phyloP scores from a whole-genome alignment of 2,329 filamentous ascomycete species.

The Acrocalymma vagum region DNA sequence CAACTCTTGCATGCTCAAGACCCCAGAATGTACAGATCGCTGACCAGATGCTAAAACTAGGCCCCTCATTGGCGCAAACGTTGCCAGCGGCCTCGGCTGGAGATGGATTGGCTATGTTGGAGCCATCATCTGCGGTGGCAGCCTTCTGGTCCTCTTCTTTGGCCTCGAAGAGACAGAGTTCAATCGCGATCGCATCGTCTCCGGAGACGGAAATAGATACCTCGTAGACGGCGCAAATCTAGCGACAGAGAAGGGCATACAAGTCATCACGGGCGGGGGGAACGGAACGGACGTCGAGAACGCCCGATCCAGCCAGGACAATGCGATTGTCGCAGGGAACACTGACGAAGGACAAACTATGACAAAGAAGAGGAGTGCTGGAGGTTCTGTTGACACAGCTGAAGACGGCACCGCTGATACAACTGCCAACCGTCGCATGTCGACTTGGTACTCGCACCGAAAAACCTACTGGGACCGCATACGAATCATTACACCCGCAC shows the following conservation, averaged over 20 bases:
- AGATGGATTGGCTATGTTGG: slow-evolving; percentile 25
- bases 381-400: slow-evolving; percentile 7
- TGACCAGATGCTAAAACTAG: slow-evolving; percentile 4
- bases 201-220: slow-evolving; percentile 8
- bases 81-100: slow-evolving; percentile 24
- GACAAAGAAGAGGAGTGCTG: slow-evolving; percentile 10
- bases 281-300: slow-evolving; percentile 7
- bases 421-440: slow-evolving; percentile 24
- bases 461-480: slow-evolving; percentile 66
- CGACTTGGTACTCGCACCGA: slow-evolving; percentile 16
- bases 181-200: slow-evolving; percentile 21
- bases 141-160: slow-evolving; percentile 21
- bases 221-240: slow-evolving; percentile 15
- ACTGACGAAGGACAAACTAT: slow-evolving; percentile 11
- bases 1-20: too few species aligned
- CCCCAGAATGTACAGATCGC: too few species aligned
- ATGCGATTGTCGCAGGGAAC: slow-evolving; percentile 1
- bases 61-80: slow-evolving; percentile 22
- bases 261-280: too few species aligned
- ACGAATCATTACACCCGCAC: slow-evolving; percentile 63
- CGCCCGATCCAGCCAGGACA: not conserved
- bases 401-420: slow-evolving; percentile 6
- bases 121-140: slow-evolving; percentile 23
- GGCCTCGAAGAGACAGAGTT: slow-evolving; percentile 26
- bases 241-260: slow-evolving; percentile 8